phyloP scores from a whole-genome alignment of 208 protist species.

The Acanthamoeba sp. region DNA sequence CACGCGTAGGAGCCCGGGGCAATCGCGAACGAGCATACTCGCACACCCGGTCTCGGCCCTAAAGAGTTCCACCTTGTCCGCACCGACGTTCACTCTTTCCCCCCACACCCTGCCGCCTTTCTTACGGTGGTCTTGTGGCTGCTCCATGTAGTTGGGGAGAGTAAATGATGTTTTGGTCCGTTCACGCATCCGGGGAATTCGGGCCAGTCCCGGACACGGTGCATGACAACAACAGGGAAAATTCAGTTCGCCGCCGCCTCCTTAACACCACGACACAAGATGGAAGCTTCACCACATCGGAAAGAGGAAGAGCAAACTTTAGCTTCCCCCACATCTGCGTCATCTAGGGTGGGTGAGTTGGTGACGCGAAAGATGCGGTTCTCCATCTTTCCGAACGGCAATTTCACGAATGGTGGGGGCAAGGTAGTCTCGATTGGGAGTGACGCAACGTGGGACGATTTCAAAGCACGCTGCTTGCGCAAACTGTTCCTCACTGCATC shows the following conservation, averaged over 20 bases:
- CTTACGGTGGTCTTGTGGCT: background rate
- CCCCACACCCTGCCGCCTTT: background rate
- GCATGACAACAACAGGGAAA: too few relatives aligned
- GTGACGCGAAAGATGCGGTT: slow-evolving; percentile 10
- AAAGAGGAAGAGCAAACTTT: background rate
- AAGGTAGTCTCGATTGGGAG: background rate
- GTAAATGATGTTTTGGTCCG: too few relatives aligned
- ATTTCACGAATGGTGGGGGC: slow-evolving; percentile 19
- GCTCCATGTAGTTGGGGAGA: too few relatives aligned
- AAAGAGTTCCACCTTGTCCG: background rate
- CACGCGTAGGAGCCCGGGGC: background rate
- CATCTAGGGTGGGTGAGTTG: background rate
- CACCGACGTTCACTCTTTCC: background rate
- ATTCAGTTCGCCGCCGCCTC: too few relatives aligned
- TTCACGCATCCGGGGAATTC: too few relatives aligned
- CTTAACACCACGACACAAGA: too few relatives aligned
- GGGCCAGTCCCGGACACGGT: too few relatives aligned
- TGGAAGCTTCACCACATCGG: background rate
- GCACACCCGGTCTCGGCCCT: background rate
- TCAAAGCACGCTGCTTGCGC: slow-evolving; percentile 21
- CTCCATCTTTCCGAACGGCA: slow-evolving; percentile 24
- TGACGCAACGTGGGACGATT: slow-evolving; percentile 16
- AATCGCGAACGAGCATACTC: background rate
- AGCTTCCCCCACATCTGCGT: background rate
- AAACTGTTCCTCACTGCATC: slow-evolving; percentile 9